phyloP scores from a whole-genome alignment of 495 filamentous ascomycete species.

The Parmelia sp. region DNA sequence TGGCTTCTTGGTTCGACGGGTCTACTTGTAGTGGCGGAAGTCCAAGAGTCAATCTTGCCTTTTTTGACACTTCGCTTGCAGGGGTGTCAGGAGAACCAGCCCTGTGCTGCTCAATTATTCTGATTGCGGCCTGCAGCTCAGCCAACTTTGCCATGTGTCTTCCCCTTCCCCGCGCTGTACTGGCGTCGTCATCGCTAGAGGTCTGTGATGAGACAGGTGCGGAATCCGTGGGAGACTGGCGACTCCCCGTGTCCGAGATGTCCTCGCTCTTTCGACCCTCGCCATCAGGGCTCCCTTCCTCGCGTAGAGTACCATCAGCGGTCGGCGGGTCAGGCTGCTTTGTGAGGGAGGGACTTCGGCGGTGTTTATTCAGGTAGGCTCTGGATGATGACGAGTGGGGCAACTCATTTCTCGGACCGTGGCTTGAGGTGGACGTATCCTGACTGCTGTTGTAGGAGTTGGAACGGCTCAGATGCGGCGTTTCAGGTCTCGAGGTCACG shows the following conservation, averaged over 20 bases:
- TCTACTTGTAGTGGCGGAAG: slow-evolving; percentile 31
- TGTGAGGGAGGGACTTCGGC: slow-evolving; percentile 54
- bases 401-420: slow-evolving; percentile 45
- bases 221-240: slow-evolving; percentile 50
- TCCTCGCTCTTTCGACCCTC: slow-evolving; percentile 65
- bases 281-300: slow-evolving; percentile 35
- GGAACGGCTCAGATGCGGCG: slow-evolving; percentile 19
- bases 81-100: slow-evolving; percentile 52
- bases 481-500: slow-evolving; percentile 43
- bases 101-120: slow-evolving; percentile 64
- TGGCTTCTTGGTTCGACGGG: slow-evolving; percentile 26
- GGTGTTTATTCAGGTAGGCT: slow-evolving; percentile 62
- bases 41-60: slow-evolving; percentile 35
- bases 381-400: slow-evolving; percentile 75
- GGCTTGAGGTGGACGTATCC: slow-evolving; percentile 31
- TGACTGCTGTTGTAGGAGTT: slow-evolving; percentile 23
- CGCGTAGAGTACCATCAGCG: slow-evolving; percentile 39
- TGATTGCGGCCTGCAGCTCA: slow-evolving; percentile 77
- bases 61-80: slow-evolving; percentile 34
- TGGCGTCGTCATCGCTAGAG: slow-evolving; percentile 78
- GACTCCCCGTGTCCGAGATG: slow-evolving; percentile 66
- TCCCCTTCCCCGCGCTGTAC: slow-evolving; percentile 38
- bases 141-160: slow-evolving; percentile 59
- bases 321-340: slow-evolving; percentile 37
- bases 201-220: slow-evolving; percentile 40